Evolutionary conservation across 1,139 yeast species (phyloP).

Genomic region (Yamadazyma pseudoaaseri): DNA sequence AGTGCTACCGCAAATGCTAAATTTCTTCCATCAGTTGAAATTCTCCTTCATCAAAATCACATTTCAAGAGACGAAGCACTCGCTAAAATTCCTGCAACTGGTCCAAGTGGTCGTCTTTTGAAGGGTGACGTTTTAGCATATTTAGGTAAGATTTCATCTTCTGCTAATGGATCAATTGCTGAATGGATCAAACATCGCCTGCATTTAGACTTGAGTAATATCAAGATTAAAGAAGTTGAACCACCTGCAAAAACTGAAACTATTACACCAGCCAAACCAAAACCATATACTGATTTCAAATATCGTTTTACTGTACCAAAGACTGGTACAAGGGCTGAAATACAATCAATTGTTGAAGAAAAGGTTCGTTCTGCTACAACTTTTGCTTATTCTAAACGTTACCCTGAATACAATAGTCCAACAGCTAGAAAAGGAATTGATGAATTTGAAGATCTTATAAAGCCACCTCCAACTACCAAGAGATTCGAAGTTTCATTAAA

Average conservation of each 20-base stretch:
- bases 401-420: conserved; percentile 50
- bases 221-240: conserved; percentile 49
- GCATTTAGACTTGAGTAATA: conserved; percentile 75
- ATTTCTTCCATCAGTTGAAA: conserved; percentile 78
- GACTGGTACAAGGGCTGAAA: conserved; percentile 4
- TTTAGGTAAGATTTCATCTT: conserved; percentile 63
- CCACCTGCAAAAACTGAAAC: conserved; percentile 6
- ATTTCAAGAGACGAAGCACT: conserved; percentile 72
- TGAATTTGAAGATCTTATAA: not conserved
- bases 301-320: not conserved
- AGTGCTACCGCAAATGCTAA: conserved; percentile 64
- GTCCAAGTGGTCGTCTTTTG: conserved; percentile 82
- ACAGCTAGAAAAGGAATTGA: conserved; percentile 17
- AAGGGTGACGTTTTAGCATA: conserved; percentile 91
- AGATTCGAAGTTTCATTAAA: not conserved
- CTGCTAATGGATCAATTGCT: conserved; percentile 46
- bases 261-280: conserved; percentile 18
- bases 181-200: conserved; percentile 55
- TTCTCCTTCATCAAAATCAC: conserved; percentile 58
- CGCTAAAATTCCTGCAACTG: conserved; percentile 73
- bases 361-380: conserved; percentile 31
- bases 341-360: conserved; percentile 31
- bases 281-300: not conserved
- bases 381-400: conserved; percentile 40
- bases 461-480: not conserved